These are phyloP conservation scores for Russula sp. DNA, from an alignment of 768 basidiomycete genomes.

Conservation along the genomic window DNA sequence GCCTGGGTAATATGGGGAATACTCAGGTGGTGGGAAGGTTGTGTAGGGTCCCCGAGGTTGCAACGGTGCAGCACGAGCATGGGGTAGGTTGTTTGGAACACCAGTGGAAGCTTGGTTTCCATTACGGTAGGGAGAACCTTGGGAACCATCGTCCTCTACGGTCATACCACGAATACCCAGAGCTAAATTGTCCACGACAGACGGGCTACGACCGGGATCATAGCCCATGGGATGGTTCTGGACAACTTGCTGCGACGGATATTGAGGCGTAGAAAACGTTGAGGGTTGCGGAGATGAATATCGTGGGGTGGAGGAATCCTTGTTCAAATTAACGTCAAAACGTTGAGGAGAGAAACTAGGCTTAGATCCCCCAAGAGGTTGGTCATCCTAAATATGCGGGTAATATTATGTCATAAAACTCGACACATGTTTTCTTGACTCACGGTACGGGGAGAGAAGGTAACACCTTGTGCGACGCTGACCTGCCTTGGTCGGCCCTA, in stretches of 20 bases:
- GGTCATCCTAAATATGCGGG: slow-evolving; percentile 22
- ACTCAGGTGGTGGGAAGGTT: slow-evolving; percentile 49
- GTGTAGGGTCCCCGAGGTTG: slow-evolving; percentile 43
- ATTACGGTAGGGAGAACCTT: slow-evolving; percentile 31
- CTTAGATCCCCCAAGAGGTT: slow-evolving; percentile 32
- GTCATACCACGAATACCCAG: slow-evolving; percentile 54
- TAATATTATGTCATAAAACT: slow-evolving; percentile 22
- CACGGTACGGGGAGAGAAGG: slow-evolving; percentile 19
- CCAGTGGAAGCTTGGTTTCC: slow-evolving; percentile 28
- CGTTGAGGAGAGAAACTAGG: slow-evolving; percentile 47
- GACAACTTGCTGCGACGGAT: slow-evolving; percentile 26
- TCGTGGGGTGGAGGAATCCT: slow-evolving; percentile 35
- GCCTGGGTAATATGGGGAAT: slow-evolving; percentile 50
- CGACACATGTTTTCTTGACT: slow-evolving; percentile 5
- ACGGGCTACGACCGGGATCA: slow-evolving; percentile 34
- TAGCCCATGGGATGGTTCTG: slow-evolving; percentile 25
- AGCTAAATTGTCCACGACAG: slow-evolving; percentile 43
- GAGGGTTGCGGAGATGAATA: slow-evolving; percentile 40
- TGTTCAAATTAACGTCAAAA: slow-evolving; percentile 40
- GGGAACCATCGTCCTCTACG: slow-evolving; percentile 46
- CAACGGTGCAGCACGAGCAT: slow-evolving; percentile 37
- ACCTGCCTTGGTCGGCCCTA: slow-evolving; percentile 18
- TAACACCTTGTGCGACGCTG: slow-evolving; percentile 17
- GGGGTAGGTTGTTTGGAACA: slow-evolving; percentile 30
- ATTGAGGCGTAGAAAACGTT: slow-evolving; percentile 30